These are phyloP conservation scores for Fusarium siculi DNA, from an alignment of 2,329 filamentous ascomycete species.

Conservation along the genomic window DNA sequence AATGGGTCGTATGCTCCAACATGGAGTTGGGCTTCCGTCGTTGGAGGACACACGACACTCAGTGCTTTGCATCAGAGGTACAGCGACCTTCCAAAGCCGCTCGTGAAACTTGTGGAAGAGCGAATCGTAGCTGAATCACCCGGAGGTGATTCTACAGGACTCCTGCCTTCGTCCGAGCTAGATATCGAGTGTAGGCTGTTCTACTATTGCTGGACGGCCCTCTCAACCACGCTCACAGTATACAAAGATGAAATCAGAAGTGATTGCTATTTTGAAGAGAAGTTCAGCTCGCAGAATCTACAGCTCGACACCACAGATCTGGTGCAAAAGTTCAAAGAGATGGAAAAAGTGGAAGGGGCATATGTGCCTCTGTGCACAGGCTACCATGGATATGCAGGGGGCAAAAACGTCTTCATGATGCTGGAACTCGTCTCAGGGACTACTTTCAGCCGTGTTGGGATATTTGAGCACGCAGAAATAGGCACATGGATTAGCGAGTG, in stretches of 20 bases:
- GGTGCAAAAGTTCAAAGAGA: neutral
- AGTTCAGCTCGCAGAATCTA: accelerated
- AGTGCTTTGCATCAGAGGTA: too few species aligned
- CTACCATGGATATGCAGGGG: accelerated
- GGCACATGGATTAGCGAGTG: neutral
- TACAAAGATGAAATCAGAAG: neutral
- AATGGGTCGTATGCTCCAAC: neutral
- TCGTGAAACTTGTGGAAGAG: too few species aligned
- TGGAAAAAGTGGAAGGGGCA: neutral
- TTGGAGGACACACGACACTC: neutral
- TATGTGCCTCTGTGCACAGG: neutral
- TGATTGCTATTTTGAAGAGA: neutral
- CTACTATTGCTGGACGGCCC: neutral
- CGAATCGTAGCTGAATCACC: accelerated
- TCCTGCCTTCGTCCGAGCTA: neutral
- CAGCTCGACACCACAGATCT: neutral
- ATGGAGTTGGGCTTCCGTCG: neutral
- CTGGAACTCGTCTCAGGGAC: accelerated
- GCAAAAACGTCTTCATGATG: neutral
- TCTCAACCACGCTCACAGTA: neutral
- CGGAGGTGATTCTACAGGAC: neutral
- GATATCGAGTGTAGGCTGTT: neutral
- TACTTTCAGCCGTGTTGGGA: accelerated
- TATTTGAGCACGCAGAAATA: too few species aligned
- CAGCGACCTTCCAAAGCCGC: too few species aligned